phyloP scores from a whole-genome alignment of 176 grass and related monocot species.

The Sorghum bicolor region DNA sequence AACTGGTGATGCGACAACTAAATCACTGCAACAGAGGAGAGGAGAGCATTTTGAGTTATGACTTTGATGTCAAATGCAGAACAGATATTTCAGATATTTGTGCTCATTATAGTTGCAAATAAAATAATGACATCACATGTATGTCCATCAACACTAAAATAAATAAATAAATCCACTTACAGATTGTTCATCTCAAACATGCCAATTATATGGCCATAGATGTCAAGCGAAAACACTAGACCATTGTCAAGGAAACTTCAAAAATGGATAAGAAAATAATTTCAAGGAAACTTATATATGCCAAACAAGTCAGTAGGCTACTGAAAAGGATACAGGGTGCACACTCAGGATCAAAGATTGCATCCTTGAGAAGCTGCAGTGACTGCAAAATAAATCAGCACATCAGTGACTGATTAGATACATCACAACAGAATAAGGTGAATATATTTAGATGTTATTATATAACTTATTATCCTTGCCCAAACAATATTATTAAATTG shows the following conservation, averaged over 20 bases:
- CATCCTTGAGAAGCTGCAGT: constrained; percentile 84
- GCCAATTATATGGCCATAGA: constrained; percentile 94
- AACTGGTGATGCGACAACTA: constrained; percentile 87
- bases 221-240: constrained; percentile 90
- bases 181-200: constrained; percentile 99
- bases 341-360: constrained; percentile 79
- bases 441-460: background rate
- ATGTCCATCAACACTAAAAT: constrained; percentile 17
- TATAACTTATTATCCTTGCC: background rate
- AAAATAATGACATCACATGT: constrained; percentile 10
- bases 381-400: constrained; percentile 60
- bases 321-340: constrained; percentile 82
- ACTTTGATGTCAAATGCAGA: constrained; percentile 7
- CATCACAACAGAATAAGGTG: background rate
- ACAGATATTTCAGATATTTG: background rate
- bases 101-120: constrained; percentile 10
- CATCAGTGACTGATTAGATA: background rate
- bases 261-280: constrained; percentile 15
- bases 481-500: background rate
- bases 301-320: background rate
- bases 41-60: background rate
- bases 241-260: constrained; percentile 52
- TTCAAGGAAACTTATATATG: background rate
- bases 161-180: constrained; percentile 53
- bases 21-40: constrained; percentile 58